phyloP scores from a whole-genome alignment of 2,329 filamentous ascomycete genomes.

The Reticulascus tulasneorum region DNA sequence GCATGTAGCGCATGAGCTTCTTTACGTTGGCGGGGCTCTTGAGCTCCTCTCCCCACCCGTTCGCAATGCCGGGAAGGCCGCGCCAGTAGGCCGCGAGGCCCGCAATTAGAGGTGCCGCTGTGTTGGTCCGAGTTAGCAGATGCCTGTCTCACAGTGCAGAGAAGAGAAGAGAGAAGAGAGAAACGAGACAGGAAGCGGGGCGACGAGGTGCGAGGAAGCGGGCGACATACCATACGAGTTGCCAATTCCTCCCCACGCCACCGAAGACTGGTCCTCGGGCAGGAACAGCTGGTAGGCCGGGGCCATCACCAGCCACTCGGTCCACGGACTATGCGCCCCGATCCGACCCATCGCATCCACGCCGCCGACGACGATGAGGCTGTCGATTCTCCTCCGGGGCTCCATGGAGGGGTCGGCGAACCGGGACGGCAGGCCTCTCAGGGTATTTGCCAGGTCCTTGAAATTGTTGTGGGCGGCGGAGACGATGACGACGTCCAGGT shows the following conservation, averaged over 20 bases:
- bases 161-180: too few relatives aligned
- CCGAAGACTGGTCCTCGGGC: neutral
- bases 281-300: neutral
- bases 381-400: neutral
- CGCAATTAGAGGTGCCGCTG: conserved; percentile 1
- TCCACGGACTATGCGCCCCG: neutral
- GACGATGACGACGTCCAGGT: neutral
- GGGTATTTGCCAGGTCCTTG: neutral
- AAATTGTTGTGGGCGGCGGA: neutral
- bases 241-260: neutral
- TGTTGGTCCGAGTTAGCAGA: neutral
- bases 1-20: conserved; percentile 1
- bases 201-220: too few relatives aligned
- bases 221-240: neutral
- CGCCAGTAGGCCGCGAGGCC: conserved; percentile 2
- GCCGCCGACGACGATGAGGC: neutral
- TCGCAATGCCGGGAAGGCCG: neutral
- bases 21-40: neutral
- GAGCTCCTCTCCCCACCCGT: neutral
- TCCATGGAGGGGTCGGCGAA: neutral
- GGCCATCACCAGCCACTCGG: neutral
- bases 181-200: too few relatives aligned
- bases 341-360: neutral
- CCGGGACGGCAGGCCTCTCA: neutral
- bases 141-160: too few relatives aligned